Conservation (phyloP, 495 filamentous ascomycete genomes). For the Aspergillus hancockii region DNA sequence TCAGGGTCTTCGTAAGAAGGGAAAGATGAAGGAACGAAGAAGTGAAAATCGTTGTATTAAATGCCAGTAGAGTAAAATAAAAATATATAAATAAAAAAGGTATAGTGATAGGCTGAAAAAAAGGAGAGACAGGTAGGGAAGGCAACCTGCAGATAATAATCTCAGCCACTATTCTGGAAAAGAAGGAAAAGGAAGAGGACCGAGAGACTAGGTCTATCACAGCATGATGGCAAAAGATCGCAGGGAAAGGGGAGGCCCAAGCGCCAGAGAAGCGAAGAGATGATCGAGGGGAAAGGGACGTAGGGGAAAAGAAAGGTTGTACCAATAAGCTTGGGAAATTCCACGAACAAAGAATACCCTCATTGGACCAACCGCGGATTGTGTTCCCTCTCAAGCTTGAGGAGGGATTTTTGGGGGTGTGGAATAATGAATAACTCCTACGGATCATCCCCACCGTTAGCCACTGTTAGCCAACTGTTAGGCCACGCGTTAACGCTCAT, state of each 20-base stretch:
- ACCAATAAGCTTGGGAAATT: not conserved
- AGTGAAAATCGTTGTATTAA: not conserved
- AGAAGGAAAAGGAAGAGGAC: not conserved
- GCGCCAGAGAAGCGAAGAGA: not conserved
- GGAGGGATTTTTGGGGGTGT: too few relatives aligned
- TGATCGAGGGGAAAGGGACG: not conserved
- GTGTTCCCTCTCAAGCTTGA: too few relatives aligned
- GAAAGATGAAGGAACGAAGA: not conserved
- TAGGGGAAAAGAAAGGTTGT: not conserved
- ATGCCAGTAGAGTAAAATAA: not conserved
- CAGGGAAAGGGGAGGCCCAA: not conserved
- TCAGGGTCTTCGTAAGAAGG: not conserved
- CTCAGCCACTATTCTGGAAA: not conserved
- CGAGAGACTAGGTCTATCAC: not conserved
- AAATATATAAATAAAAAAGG: not conserved
- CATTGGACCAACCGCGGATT: not conserved
- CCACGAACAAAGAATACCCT: not conserved
- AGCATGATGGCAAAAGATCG: not conserved
- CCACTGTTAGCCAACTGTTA: conserved; percentile 3
- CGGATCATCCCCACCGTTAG: too few relatives aligned
- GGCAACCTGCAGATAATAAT: not conserved
- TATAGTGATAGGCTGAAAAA: not conserved
- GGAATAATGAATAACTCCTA: too few relatives aligned
- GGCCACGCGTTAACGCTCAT: conserved; percentile 17
- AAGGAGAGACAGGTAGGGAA: not conserved